Evolutionary conservation across 768 basidiomycete species (phyloP), one percentile per base, ranked within the genome.

Genomic region (Holtermannia corniformis): DNA sequence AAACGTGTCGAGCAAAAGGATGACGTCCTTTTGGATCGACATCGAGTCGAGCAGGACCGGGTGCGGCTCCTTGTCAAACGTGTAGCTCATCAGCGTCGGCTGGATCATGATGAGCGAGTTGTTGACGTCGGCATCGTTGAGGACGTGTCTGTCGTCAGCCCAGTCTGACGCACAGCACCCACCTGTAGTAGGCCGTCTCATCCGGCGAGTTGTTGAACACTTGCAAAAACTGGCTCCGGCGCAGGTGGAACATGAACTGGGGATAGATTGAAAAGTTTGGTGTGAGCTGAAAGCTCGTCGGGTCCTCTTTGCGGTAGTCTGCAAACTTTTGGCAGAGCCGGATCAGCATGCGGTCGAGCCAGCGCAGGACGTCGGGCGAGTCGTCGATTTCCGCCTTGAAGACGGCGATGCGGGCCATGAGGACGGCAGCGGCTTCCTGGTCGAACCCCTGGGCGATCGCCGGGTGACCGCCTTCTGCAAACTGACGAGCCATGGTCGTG

Each of bases 121-220:
- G 78, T 97, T 97, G 65, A 96, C 93, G 67, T 99, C 95, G 73
- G 92, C 91, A 68, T 92, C 86, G 72, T 96, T 91, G 41, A 97
- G 76, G 37, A 95, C 81, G 73, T 96, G 95, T 59, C 92, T 93
- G 51, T 4, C 20, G 19, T 32, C 22, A 19, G 13, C 44, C 1
- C 1, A 5, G n/a, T 32, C 19, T 32, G n/a, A 32, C 10, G 16
- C n/a, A 13, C 41, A 11, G 1, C 12, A 62, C 81, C 61, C 49
- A 84, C 90, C 92, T 80, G 73, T 96, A 97, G 78, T 93, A 97
- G 13, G 92, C 95, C 19, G 92, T 96, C 76, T 99, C 95, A 71
- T 99, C 95, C 5, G 95, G 95, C 78, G 89, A 92, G 78, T 96
- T 99, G 74, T 97, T 97, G 76, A 97, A 97, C 50, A 97, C 92